These are phyloP conservation scores for Aphanomyces invadans DNA, from an alignment of 352 stramenopile species.

Conservation along the genomic window DNA sequence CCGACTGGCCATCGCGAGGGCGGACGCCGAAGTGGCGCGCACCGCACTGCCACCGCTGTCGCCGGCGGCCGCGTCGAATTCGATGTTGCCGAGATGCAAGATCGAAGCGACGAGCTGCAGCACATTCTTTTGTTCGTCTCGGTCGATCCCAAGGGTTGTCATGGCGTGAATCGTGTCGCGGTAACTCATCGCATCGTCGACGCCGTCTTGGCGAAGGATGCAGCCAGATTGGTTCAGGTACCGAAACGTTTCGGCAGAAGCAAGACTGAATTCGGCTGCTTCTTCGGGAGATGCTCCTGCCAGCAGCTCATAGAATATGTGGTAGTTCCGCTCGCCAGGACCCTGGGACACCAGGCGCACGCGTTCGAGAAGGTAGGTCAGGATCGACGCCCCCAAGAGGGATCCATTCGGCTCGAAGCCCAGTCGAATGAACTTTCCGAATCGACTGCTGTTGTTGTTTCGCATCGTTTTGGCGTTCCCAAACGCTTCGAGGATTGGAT, in stretches of 20 bases:
- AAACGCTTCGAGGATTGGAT: slow-evolving; percentile 85
- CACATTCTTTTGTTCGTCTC: slow-evolving; percentile 69
- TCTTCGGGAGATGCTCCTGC: slow-evolving; percentile 44
- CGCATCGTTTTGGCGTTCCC: slow-evolving; percentile 80
- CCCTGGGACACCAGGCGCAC: slow-evolving; percentile 82
- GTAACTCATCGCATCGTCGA: slow-evolving; percentile 69
- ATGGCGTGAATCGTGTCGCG: slow-evolving; percentile 61
- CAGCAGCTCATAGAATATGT: slow-evolving; percentile 83
- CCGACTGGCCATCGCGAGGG: not conserved
- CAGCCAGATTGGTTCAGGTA: slow-evolving; percentile 85
- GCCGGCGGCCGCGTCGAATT: slow-evolving; percentile 61
- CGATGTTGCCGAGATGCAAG: slow-evolving; percentile 78
- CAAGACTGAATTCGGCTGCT: slow-evolving; percentile 40
- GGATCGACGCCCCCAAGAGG: slow-evolving; percentile 79
- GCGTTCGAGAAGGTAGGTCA: slow-evolving; percentile 94
- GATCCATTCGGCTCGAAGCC: slow-evolving; percentile 66
- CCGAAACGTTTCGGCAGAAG: slow-evolving; percentile 44
- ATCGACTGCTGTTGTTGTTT: slow-evolving; percentile 87
- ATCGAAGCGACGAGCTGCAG: slow-evolving; percentile 77
- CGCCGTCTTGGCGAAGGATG: slow-evolving; percentile 67
- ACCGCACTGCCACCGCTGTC: slow-evolving; percentile 79
- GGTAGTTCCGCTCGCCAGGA: slow-evolving; percentile 75
- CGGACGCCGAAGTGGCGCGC: slow-evolving; percentile 44
- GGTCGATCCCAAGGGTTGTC: slow-evolving; percentile 69
- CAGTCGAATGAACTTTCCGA: slow-evolving; percentile 89